Conservation (phyloP, 495 filamentous ascomycete genomes). For the Annulohypoxylon moriforme region DNA sequence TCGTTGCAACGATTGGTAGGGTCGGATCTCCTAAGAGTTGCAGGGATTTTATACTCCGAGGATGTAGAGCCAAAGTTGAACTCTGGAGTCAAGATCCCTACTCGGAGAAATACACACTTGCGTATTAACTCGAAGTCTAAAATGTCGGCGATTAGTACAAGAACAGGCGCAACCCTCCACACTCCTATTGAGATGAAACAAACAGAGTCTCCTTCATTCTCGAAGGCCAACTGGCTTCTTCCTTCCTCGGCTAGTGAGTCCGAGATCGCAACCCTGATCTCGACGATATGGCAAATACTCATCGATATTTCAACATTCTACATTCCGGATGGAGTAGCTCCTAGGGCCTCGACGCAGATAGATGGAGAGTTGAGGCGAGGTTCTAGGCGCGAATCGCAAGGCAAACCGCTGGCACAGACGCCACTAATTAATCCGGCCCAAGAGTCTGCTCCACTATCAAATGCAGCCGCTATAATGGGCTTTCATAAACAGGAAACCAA, state of each 20-base stretch:
- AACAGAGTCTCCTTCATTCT: slow-evolving; percentile 43
- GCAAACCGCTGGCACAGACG: slow-evolving; percentile 25
- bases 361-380: slow-evolving; percentile 12
- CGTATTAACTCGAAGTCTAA: slow-evolving; percentile 13
- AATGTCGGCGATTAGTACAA: slow-evolving; percentile 3
- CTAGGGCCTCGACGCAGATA: slow-evolving; percentile 3
- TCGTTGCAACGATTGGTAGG: slow-evolving; percentile 59
- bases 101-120: slow-evolving; percentile 22
- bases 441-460: slow-evolving; percentile 21
- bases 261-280: slow-evolving; percentile 55
- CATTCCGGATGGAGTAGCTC: slow-evolving; percentile 44
- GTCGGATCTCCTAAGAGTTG: slow-evolving; percentile 56
- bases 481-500: slow-evolving; percentile 4
- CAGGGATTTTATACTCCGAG: slow-evolving; percentile 54
- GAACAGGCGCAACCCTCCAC: slow-evolving; percentile 21
- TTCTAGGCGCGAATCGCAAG: not conserved
- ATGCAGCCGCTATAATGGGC: slow-evolving; percentile 19
- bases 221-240: slow-evolving; percentile 58
- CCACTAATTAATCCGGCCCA: slow-evolving; percentile 24
- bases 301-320: slow-evolving; percentile 51
- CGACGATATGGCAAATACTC: slow-evolving; percentile 55
- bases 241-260: slow-evolving; percentile 53
- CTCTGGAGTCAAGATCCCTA: slow-evolving; percentile 9
- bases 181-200: slow-evolving; percentile 25
- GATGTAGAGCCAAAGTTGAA: slow-evolving; percentile 29